These are phyloP conservation scores for Pichia nanzhaoensis DNA, from an alignment of 805 yeast species.

Conservation along the genomic window DNA sequence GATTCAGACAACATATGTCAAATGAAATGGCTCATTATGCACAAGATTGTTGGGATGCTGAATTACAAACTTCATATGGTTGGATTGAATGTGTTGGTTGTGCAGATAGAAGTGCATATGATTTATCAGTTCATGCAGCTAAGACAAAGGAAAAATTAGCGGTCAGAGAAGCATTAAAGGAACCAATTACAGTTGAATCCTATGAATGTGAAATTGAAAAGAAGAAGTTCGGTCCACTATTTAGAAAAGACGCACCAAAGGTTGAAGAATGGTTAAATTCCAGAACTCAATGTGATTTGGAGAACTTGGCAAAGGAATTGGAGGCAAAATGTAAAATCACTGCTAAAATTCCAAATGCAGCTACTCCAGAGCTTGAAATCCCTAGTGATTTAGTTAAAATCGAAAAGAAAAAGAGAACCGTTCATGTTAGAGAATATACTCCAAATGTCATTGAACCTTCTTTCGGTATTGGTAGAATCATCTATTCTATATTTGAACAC, in stretches of 20 bases:
- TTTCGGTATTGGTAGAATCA: slow-evolving; percentile 96
- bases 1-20: slow-evolving; percentile 98
- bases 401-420: slow-evolving; percentile 70
- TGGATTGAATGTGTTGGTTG: slow-evolving; percentile 99
- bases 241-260: slow-evolving; percentile 92
- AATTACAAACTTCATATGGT: slow-evolving; percentile 90
- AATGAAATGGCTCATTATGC: slow-evolving; percentile 99
- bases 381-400: slow-evolving; percentile 68
- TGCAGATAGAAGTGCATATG: slow-evolving; percentile 98
- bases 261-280: slow-evolving; percentile 74
- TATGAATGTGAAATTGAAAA: slow-evolving; percentile 84
- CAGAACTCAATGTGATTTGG: slow-evolving; percentile 81
- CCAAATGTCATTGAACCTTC: slow-evolving; percentile 99
- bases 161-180: slow-evolving; percentile 83
- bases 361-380: slow-evolving; percentile 50
- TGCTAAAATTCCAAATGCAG: slow-evolving; percentile 60
- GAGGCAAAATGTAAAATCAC: slow-evolving; percentile 53
- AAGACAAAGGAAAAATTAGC: slow-evolving; percentile 92
- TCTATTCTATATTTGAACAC: slow-evolving; percentile 91
- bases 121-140: slow-evolving; percentile 89
- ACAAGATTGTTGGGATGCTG: slow-evolving; percentile 99
- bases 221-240: slow-evolving; percentile 96
- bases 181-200: slow-evolving; percentile 76
- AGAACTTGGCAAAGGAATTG: slow-evolving; percentile 66
- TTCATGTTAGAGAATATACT: slow-evolving; percentile 89